Evolutionary conservation across 129 eudicot genomes (phyloP).

Genomic region (Flaveria bidentis): DNA sequence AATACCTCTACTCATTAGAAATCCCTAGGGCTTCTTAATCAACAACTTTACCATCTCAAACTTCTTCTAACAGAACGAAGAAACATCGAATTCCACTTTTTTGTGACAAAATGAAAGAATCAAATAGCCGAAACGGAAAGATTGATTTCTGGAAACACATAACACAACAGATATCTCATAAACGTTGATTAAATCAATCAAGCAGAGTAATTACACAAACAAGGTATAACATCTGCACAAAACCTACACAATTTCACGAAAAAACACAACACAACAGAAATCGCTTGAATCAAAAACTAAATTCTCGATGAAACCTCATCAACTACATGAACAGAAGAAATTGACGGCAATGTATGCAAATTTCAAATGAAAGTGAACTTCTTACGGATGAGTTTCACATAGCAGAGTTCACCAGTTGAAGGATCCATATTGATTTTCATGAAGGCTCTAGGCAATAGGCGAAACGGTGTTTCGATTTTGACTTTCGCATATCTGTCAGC

Average conservation of each 20-base stretch:
- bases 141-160: background rate
- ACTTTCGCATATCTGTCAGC: constrained; percentile 21
- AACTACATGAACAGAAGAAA: background rate
- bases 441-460: background rate
- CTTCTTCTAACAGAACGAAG: no score
- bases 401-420: constrained; percentile 2
- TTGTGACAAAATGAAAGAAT: background rate
- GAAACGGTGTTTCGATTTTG: constrained; percentile 12
- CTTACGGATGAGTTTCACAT: constrained; percentile 16
- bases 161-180: background rate
- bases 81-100: background rate
- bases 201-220: background rate
- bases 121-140: background rate
- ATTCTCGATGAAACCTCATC: background rate
- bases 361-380: background rate
- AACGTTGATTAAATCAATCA: background rate
- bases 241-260: background rate
- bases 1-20: background rate
- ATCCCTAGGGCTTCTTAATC: background rate
- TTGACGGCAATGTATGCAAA: background rate
- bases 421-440: constrained; percentile 3
- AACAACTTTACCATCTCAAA: background rate
- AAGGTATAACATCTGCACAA: background rate
- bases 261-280: background rate
- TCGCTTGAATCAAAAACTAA: background rate